Evolutionary conservation across 495 filamentous ascomycete species (phyloP).

Genomic region (Neurospora discreta): DNA sequence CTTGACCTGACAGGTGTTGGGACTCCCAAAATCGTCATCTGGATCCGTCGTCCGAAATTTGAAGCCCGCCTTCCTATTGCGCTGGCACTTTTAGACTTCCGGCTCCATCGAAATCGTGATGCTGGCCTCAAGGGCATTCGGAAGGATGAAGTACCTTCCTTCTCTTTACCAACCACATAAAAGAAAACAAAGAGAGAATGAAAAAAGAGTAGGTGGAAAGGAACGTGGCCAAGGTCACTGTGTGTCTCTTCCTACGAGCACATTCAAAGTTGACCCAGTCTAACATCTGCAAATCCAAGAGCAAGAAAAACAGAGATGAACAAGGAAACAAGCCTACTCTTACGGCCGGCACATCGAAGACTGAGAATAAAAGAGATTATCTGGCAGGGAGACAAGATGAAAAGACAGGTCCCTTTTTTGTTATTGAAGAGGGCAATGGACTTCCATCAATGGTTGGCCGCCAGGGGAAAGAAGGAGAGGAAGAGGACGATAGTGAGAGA

Average conservation of each 20-base stretch:
- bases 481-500: neutral
- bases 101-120: too few species aligned
- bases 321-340: neutral
- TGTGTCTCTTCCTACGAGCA: conserved; percentile 35
- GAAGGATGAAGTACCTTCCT: too few species aligned
- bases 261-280: conserved; percentile 49
- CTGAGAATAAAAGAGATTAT: too few species aligned
- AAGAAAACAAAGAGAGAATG: neutral
- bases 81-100: neutral
- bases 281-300: conserved; percentile 30
- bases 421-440: neutral
- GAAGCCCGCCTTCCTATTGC: neutral
- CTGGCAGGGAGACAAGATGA: neutral
- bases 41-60: neutral
- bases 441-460: conserved; percentile 3
- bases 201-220: neutral
- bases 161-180: too few species aligned
- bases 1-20: neutral
- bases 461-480: neutral
- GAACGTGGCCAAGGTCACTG: neutral
- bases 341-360: too few species aligned
- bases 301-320: conserved; percentile 22
- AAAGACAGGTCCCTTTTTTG: neutral
- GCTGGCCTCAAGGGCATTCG: too few species aligned
- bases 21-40: neutral